phyloP scores from a whole-genome alignment of 2,329 filamentous ascomycete species.

The Botrytis aclada region DNA sequence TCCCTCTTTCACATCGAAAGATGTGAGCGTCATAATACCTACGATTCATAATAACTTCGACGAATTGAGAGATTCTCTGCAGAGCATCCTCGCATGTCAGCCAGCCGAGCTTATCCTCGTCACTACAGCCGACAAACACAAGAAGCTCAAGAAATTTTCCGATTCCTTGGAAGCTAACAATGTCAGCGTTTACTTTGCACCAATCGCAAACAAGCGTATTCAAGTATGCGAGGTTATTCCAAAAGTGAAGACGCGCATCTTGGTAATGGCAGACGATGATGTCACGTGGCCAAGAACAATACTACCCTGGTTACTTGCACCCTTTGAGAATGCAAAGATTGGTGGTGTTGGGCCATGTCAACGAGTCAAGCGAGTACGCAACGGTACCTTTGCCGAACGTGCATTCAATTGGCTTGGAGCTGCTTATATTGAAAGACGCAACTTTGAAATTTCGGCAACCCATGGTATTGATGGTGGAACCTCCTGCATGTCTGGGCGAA shows the following conservation, averaged over 20 bases:
- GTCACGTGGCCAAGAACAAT: constrained; percentile 87
- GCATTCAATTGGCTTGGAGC: constrained; percentile 89
- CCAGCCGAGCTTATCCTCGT: constrained; percentile 77
- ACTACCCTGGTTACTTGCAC: constrained; percentile 87
- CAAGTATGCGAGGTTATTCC: constrained; percentile 92
- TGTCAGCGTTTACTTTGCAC: constrained; percentile 71
- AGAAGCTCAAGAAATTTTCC: constrained; percentile 64
- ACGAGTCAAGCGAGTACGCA: constrained; percentile 65
- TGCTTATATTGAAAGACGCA: constrained; percentile 87
- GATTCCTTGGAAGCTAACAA: constrained; percentile 56
- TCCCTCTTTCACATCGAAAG: constrained; percentile 63
- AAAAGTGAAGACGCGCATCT: constrained; percentile 77
- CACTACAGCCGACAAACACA: constrained; percentile 77
- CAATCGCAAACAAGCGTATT: constrained; percentile 90
- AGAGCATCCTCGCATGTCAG: constrained; percentile 69
- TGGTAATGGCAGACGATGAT: constrained; percentile 92
- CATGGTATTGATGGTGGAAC: constrained; percentile 92
- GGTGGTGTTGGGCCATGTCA: constrained; percentile 93
- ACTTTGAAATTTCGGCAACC: constrained; percentile 95
- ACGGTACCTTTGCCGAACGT: constrained; percentile 56
- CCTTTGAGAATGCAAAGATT: constrained; percentile 79
- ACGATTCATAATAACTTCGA: constrained; percentile 86
- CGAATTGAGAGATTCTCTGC: constrained; percentile 76
- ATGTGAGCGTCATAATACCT: constrained; percentile 93
- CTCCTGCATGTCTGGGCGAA: constrained; percentile 94